Conservation (phyloP, 2,329 filamentous ascomycete genomes). For the Aspergillus viridinutans region DNA sequence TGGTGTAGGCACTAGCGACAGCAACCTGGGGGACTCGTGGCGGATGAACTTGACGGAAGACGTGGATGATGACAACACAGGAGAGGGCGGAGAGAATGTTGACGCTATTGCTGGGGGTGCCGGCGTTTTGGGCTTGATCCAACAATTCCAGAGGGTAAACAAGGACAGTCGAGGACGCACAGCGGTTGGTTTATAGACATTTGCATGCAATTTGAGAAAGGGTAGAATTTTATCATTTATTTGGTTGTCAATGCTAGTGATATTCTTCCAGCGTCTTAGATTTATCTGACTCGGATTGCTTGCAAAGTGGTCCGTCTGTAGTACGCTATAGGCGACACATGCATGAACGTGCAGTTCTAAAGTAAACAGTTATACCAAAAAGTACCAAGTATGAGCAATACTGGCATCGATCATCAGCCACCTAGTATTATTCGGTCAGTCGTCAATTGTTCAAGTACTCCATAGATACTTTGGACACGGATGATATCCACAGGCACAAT, state of each 20-base stretch:
- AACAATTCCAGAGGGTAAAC: conserved; percentile 61
- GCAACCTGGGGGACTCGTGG: conserved; percentile 55
- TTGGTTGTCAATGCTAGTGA: not conserved
- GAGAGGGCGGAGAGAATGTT: conserved; percentile 47
- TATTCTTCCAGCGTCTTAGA: not conserved
- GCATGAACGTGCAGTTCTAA: not conserved
- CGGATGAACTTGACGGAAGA: conserved; percentile 42
- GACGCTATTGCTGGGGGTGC: conserved; percentile 45
- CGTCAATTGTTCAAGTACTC: not conserved
- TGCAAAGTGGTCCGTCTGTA: not conserved
- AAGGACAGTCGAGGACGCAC: conserved; percentile 35
- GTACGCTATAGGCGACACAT: not conserved
- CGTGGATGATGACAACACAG: conserved; percentile 37
- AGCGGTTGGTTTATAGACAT: conserved; percentile 31
- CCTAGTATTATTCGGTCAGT: not conserved
- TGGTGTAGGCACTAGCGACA: conserved; percentile 45
- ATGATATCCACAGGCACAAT: not conserved
- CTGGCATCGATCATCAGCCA: not conserved
- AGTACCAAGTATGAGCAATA: not conserved
- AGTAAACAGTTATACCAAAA: too few relatives aligned
- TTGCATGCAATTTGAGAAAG: not conserved
- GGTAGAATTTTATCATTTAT: not conserved
- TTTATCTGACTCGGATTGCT: not conserved
- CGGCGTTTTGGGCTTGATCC: conserved; percentile 62
- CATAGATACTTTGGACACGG: too few relatives aligned